Evolutionary conservation across 129 eudicot genomes (phyloP).

Genomic region (Mikania micrantha): DNA sequence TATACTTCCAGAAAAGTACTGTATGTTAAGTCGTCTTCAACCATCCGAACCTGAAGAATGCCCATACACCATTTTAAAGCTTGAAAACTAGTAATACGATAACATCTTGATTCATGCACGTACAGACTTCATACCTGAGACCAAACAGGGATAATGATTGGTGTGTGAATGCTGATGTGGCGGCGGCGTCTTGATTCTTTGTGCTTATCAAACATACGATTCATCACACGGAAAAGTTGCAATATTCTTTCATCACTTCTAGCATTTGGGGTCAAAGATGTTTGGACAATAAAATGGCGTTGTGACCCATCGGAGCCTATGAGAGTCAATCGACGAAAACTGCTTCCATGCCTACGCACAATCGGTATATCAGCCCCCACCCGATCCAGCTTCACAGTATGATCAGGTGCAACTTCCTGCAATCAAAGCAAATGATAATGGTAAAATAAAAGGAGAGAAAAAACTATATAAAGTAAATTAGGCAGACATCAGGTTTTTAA

Average conservation of each 20-base stretch:
- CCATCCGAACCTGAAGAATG: constrained; percentile 80
- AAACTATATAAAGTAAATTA: not conserved
- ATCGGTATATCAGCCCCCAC: constrained; percentile 95
- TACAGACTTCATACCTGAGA: constrained; percentile 59
- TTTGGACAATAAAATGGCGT: constrained; percentile 97
- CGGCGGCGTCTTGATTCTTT: constrained; percentile 96
- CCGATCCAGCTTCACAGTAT: constrained; percentile 90
- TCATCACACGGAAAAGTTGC: constrained; percentile 97
- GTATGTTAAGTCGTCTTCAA: constrained; percentile 94
- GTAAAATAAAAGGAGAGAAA: not conserved
- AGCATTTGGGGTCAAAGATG: constrained; percentile 95
- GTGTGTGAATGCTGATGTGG: constrained; percentile 93
- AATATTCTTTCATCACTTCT: constrained; percentile 93
- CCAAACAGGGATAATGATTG: constrained; percentile 97
- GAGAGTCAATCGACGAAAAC: constrained; percentile 88
- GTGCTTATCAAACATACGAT: constrained; percentile 96
- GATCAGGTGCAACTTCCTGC: constrained; percentile 99
- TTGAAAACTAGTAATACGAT: not conserved
- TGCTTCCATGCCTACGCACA: constrained; percentile 98
- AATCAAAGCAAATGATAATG: not conserved
- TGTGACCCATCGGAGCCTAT: constrained; percentile 99
- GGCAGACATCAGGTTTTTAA: not conserved
- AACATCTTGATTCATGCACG: not conserved
- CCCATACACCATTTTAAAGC: constrained; percentile 8
- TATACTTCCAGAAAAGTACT: constrained; percentile 98